Base-by-base conservation (phyloP, 352 stramenopile species). In the Phytophthora sojae region DNA sequence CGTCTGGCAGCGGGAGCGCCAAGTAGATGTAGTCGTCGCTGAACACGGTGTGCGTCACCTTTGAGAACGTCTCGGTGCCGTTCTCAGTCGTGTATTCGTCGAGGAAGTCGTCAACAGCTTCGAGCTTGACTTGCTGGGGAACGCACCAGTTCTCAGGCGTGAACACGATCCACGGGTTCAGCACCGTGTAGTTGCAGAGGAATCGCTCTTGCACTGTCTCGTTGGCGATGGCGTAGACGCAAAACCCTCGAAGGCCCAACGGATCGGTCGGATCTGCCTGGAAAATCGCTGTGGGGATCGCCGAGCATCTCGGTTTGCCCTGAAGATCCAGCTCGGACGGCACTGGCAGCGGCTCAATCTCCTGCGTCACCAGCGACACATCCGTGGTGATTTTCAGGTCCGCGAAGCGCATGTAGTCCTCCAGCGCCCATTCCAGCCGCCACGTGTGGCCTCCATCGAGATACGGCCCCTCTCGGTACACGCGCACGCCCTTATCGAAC, bases 101-200 rank as follows among this genome's bases (percentile, higher is more conserved):
- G 0, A 95, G 53, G 19, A 64, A 84, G 53, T 95, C 87, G 53
- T 93, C 79, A 9, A 91, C 81, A 6, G 81, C 69, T 2, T 64
- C 47, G 1, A 95, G 73, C 9, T 69, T 26, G 3, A 95, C 79
- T 42, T 57, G 67, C 51, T 95, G 84, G 0, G 84, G 81, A 14
- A 81, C 6, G 59, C 84, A 95, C 88, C 88, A 95, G 49, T 93
- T 86, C 51, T 80, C 73, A 0, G 82, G 82, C 0, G 83, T 85
- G 75, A 93, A 93, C 12, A 93, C 81, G 32, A 92, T 79, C 80
- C 84, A 90, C n/a, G 88, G 88, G 32, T 88, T 89, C 32, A 77
- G 42, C 1, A 95, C 78, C 0, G 88, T 95, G 51, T 82, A 90
- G 53, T 95, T 95, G 59, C 88, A 95, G 6, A 95, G 64, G 25